Evolutionary conservation across 331 rosid species (phyloP), one percentile per base, ranked within the genome.

Genomic region (Pyracantha coccinea): DNA sequence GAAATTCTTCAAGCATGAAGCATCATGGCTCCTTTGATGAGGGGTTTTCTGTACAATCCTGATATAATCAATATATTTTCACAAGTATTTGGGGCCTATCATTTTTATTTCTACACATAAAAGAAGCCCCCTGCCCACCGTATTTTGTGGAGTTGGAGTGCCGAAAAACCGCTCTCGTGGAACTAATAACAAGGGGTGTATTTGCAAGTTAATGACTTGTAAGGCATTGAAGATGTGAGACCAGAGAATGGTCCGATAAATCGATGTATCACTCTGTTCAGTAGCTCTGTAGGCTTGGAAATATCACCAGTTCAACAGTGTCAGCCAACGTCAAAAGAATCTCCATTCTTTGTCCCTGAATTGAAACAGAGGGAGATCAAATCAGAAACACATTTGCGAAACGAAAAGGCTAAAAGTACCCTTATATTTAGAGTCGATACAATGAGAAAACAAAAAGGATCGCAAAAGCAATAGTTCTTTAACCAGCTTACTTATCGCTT

Each of bases 1-100:
- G 57, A 41, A 65, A 47, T 24, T 0, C 21, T 7, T 52, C 21
- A 47, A 55, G 45, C 33, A 59, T 72, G 72, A 76, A 66, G 76
- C 66, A 74, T 53, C 76, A 60, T 73, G 44, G 78, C 82, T 63
- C 68, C 70, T 61, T 21, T 66, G 59, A 55, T 8, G 77, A 24
- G 50, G 71, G 52, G 12, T 31, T 77, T 73, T 76, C 93, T 88
- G 88, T 90, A 88, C 96, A 90, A 71, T 83, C 80, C 75, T 32
- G 41, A 78, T 80, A 74, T 68, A 66, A 63, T 53, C 71, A 65
- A 77, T 72, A 73, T 73, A 75, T 85, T 79, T 83, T 79, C 89
- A 88, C 89, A 82, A 68, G 72, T 69, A 79, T 74, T 74, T 83
- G 86, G 77, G 80, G 80, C 80, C 79, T 78, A 47, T 74, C 76